Evolutionary conservation across 1,139 yeast genomes (phyloP).

Genomic region (Taiozyma sp.): DNA sequence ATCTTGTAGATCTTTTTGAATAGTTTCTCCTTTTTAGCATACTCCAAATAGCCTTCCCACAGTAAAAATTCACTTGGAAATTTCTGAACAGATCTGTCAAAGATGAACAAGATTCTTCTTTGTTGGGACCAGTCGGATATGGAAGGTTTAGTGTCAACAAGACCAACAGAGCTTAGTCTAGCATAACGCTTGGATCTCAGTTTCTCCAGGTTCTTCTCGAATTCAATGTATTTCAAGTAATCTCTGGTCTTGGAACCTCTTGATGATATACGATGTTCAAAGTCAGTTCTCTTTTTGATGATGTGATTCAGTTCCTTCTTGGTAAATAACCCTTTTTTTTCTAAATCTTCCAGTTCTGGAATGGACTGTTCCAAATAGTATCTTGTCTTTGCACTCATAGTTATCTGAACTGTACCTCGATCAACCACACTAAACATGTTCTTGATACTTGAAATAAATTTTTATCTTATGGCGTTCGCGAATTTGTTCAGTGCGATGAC

Average conservation of each 20-base stretch:
- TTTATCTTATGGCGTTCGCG: background rate
- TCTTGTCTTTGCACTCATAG: constrained; percentile 74
- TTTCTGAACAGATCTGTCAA: constrained; percentile 74
- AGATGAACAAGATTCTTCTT: constrained; percentile 76
- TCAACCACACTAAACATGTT: background rate
- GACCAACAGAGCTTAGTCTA: constrained; percentile 48
- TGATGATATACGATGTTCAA: constrained; percentile 85
- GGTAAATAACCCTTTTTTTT: constrained; percentile 72
- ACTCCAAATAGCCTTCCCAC: constrained; percentile 75
- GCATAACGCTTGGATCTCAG: constrained; percentile 67
- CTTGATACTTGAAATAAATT: background rate
- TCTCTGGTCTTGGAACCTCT: constrained; percentile 79
- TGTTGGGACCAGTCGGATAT: constrained; percentile 86
- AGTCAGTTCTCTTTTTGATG: constrained; percentile 92
- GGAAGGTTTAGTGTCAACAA: constrained; percentile 40
- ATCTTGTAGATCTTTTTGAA: constrained; percentile 76
- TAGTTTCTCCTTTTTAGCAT: constrained; percentile 69
- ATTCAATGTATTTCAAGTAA: constrained; percentile 72
- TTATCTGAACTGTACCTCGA: background rate
- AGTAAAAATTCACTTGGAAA: constrained; percentile 73
- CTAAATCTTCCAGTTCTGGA: constrained; percentile 89
- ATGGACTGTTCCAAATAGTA: constrained; percentile 76
- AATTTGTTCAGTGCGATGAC: background rate
- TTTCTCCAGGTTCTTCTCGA: constrained; percentile 75
- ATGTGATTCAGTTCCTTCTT: constrained; percentile 77